phyloP scores from a whole-genome alignment of 305 asterid genomes.

The Euphrasia arctica region DNA sequence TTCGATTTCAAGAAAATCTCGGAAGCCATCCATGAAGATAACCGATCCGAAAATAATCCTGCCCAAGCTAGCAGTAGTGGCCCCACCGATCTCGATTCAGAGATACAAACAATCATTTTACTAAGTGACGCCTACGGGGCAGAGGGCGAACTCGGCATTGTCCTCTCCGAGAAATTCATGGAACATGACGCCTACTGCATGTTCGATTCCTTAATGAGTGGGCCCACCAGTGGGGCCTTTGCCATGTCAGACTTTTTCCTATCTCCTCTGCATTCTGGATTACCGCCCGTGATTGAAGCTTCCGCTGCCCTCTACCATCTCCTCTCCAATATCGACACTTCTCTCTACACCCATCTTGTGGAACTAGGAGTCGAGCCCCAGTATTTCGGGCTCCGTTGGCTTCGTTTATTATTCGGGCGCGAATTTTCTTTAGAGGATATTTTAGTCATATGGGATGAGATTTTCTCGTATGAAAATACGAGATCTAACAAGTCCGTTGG shows the following conservation, averaged over 20 bases:
- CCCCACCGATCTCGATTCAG: slow-evolving; percentile 58
- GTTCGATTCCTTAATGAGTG: slow-evolving; percentile 79
- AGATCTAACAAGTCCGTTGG: slow-evolving; percentile 26
- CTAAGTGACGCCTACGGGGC: slow-evolving; percentile 83
- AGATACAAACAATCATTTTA: slow-evolving; percentile 48
- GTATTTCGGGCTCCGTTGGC: slow-evolving; percentile 81
- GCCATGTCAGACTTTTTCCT: slow-evolving; percentile 71
- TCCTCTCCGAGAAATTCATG: slow-evolving; percentile 70
- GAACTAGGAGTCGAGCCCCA: slow-evolving; percentile 88
- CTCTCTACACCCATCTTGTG: slow-evolving; percentile 72
- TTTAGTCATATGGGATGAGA: slow-evolving; percentile 75
- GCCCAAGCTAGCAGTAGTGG: slow-evolving; percentile 27
- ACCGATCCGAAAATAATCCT: slow-evolving; percentile 32
- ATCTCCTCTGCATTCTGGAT: slow-evolving; percentile 48
- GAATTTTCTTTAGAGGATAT: slow-evolving; percentile 72
- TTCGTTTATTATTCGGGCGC: slow-evolving; percentile 77
- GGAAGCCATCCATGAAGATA: slow-evolving; percentile 34
- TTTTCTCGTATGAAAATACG: slow-evolving; percentile 50
- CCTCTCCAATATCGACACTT: slow-evolving; percentile 67
- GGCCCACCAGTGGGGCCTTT: slow-evolving; percentile 35
- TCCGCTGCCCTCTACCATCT: slow-evolving; percentile 66
- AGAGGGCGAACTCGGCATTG: slow-evolving; percentile 81
- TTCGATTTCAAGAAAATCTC: slow-evolving; percentile 76
- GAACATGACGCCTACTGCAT: slow-evolving; percentile 81
- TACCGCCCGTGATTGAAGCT: slow-evolving; percentile 82